Evolutionary conservation across 805 yeast species (phyloP), one percentile per base, ranked within the genome.

Genomic region (Alloascoidea africana): DNA sequence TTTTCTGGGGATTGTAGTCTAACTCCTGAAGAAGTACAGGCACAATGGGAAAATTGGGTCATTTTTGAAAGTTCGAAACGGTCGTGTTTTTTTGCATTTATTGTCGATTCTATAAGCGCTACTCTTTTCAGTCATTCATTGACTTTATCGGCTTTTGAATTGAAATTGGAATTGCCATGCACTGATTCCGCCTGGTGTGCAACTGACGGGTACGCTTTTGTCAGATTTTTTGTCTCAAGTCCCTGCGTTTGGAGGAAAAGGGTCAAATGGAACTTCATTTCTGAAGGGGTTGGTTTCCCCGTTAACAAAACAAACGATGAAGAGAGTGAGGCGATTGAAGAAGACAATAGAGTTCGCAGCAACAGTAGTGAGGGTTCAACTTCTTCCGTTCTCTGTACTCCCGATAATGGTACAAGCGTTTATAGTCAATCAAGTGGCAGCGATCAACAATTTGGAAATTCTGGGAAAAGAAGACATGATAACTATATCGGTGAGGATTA

Each of bases 151-250:
- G 55, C 60, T 1, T 66, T 66, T 47, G 68, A 65, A 17, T 50
- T 66, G 15, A 58, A 62, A 16, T 41, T 65, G 14, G 71, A 65
- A 32, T 47, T 66, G 27, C 72, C 72, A 2, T 64, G 59, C 30
- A 49, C 65, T 1, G 72, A 66, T 41, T 53, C 60, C 2, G 62
- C 63, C 15, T 66, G 72, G 72, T 41, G 50, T 18, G 62, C 68
- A 2, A 23, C 38, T 6, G 39, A 40, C 18, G 46, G 48, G 32
- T 13, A 13, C 42, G 44, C 17, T 47, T 47, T 35, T 39, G 17
- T 15, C 30, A 36, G 16, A 36, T 23, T 34, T 43, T 37, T 30
- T 35, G 35, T 18, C 35, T 34, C 17, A 45, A 44, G 34, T 27
- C 37, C 27, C 38, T 11, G 42, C 39, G 5, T 14, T 39, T 11